These are phyloP conservation scores for Nigrospora sphaerica DNA, from an alignment of 2,329 filamentous ascomycete genomes.

Conservation along the genomic window DNA sequence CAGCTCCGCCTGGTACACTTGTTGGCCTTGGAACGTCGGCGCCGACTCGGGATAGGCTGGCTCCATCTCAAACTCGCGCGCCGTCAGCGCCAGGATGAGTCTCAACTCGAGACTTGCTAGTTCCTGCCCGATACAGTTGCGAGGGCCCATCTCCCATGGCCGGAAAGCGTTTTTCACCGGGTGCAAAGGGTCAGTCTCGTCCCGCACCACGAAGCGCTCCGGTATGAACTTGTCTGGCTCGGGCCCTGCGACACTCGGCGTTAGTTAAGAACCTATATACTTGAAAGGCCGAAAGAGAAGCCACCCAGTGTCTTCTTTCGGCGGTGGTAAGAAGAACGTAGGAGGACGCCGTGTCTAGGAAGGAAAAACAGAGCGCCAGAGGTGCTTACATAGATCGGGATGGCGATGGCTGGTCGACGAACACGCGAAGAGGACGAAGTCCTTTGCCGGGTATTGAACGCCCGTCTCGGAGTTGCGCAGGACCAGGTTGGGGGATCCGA, in stretches of 20 bases:
- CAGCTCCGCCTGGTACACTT: slow-evolving; percentile 16
- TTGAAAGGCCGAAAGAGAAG: no score
- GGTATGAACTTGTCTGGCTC: slow-evolving; percentile 37
- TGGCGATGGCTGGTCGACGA: slow-evolving; percentile 20
- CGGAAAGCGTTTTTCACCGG: slow-evolving; percentile 19
- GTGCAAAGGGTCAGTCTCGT: slow-evolving; percentile 22
- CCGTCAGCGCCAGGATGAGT: slow-evolving; percentile 39
- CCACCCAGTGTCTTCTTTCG: no score
- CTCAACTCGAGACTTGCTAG: slow-evolving; percentile 41
- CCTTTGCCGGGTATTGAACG: slow-evolving; percentile 30
- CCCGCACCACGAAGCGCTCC: slow-evolving; percentile 29
- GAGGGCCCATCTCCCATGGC: slow-evolving; percentile 29
- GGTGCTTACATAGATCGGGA: slow-evolving; percentile 22
- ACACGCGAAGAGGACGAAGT: slow-evolving; percentile 18
- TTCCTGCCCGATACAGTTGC: slow-evolving; percentile 28
- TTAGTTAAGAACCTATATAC: no score
- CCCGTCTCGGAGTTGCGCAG: slow-evolving; percentile 34
- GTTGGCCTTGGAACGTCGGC: slow-evolving; percentile 22
- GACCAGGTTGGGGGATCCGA: slow-evolving; percentile 24
- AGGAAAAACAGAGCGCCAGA: no score
- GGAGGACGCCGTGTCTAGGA: no score
- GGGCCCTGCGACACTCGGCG: slow-evolving; percentile 44
- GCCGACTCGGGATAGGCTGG: slow-evolving; percentile 27
- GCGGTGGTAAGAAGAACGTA: no score
- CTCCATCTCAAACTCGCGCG: slow-evolving; percentile 42